These are phyloP conservation scores for Mollisiaceae sp. DNA, from an alignment of 2,329 filamentous ascomycete genomes.

Conservation along the genomic window DNA sequence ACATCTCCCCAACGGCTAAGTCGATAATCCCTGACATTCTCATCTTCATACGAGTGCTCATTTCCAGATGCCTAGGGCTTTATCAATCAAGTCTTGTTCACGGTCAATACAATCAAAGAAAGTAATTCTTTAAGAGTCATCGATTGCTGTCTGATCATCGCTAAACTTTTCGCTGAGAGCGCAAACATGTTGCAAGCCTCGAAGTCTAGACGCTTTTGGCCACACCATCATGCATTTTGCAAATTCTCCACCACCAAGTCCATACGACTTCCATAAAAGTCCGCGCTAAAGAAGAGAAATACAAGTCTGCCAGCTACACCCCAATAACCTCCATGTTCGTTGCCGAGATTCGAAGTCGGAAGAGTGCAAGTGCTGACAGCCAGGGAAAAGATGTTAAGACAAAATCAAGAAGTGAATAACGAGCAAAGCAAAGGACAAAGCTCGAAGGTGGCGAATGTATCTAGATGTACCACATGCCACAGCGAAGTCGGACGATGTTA, in stretches of 20 bases:
- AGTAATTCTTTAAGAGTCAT: neutral
- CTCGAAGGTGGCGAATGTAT: slow-evolving; percentile 8
- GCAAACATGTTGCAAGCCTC: slow-evolving; percentile 1
- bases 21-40: no score
- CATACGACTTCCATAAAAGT: slow-evolving; percentile 27
- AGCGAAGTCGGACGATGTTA: slow-evolving; percentile 33
- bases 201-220: neutral
- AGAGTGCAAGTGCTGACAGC: slow-evolving; percentile 6
- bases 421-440: slow-evolving; percentile 30
- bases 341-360: slow-evolving; percentile 13
- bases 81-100: neutral
- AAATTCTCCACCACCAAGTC: slow-evolving; percentile 24
- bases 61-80: no score
- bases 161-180: neutral
- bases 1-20: no score
- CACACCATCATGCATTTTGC: neutral
- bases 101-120: neutral
- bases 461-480: slow-evolving; percentile 44
- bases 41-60: no score
- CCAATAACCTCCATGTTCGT: slow-evolving; percentile 19
- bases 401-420: slow-evolving; percentile 29
- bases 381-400: slow-evolving; percentile 28
- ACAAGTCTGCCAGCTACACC: slow-evolving; percentile 25
- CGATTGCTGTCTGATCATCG: neutral
- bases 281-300: slow-evolving; percentile 26